These are phyloP conservation scores for Kwoniella dendrophila DNA, from an alignment of 768 basidiomycete species.

Conservation along the genomic window DNA sequence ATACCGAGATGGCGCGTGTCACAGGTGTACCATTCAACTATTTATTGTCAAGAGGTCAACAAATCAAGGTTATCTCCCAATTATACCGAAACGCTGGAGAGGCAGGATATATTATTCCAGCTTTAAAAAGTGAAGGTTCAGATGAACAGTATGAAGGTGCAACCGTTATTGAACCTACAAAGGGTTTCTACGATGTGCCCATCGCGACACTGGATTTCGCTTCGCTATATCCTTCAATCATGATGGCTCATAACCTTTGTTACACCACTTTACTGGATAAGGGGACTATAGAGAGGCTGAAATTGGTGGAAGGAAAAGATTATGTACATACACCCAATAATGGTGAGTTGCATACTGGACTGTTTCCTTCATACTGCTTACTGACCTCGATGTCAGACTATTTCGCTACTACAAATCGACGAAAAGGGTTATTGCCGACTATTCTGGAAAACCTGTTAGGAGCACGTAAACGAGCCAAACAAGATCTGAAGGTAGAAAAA, in stretches of 20 bases:
- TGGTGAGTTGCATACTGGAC: constrained; percentile 62
- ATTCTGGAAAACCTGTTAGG: constrained; percentile 90
- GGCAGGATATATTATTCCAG: constrained; percentile 85
- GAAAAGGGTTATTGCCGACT: constrained; percentile 88
- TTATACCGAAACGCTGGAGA: constrained; percentile 89
- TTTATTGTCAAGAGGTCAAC: constrained; percentile 89
- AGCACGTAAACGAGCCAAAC: constrained; percentile 91
- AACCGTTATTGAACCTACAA: constrained; percentile 95
- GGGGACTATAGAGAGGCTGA: constrained; percentile 71
- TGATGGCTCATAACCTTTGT: constrained; percentile 99
- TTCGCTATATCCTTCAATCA: constrained; percentile 97
- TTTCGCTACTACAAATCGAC: constrained; percentile 70
- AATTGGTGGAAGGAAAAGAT: constrained; percentile 79
- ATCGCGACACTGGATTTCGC: constrained; percentile 99
- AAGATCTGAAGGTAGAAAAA: constrained; percentile 92
- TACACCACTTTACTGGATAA: constrained; percentile 94
- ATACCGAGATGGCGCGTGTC: constrained; percentile 98
- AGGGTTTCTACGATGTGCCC: constrained; percentile 92
- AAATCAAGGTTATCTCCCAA: constrained; percentile 97
- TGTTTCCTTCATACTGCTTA: no score
- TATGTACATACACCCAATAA: constrained; percentile 95
- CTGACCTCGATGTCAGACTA: no score
- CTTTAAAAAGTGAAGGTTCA: constrained; percentile 79
- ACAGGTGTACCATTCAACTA: constrained; percentile 99
- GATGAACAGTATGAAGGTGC: constrained; percentile 99